Evolutionary conservation across 768 basidiomycete genomes (phyloP).

Genomic region (Serendipita sp.): DNA sequence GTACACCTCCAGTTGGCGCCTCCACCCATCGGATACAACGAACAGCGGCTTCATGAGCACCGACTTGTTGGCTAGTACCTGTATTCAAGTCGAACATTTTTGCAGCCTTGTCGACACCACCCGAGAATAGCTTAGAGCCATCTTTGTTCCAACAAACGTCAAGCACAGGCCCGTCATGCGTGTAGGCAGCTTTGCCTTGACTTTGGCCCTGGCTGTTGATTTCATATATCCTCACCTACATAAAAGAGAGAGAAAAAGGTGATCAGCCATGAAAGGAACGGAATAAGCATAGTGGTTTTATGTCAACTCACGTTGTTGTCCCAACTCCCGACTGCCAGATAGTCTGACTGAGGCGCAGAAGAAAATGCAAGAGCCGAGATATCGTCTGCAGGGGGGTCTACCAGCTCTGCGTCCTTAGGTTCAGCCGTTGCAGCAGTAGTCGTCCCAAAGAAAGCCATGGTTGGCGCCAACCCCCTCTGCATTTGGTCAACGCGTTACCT

Average conservation of each 20-base stretch:
- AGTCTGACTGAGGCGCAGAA: slow-evolving; percentile 48
- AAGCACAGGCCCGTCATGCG: slow-evolving; percentile 79
- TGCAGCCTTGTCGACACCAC: slow-evolving; percentile 90
- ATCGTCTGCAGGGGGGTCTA: slow-evolving; percentile 69
- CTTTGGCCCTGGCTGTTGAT: slow-evolving; percentile 61
- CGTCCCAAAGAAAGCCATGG: slow-evolving; percentile 14
- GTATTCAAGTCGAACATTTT: slow-evolving; percentile 82
- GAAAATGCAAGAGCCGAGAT: slow-evolving; percentile 78
- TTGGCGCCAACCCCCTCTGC: neutral
- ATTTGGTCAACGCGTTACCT: too few species aligned
- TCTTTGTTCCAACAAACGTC: slow-evolving; percentile 90
- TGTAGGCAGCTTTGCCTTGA: slow-evolving; percentile 79
- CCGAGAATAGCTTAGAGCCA: slow-evolving; percentile 79
- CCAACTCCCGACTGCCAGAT: slow-evolving; percentile 88
- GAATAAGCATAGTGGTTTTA: neutral
- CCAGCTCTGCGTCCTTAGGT: slow-evolving; percentile 60
- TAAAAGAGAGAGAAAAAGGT: slow-evolving; percentile 3
- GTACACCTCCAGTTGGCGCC: slow-evolving; percentile 51
- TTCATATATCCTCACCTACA: slow-evolving; percentile 82
- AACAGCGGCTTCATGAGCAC: slow-evolving; percentile 80
- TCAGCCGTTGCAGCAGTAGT: slow-evolving; percentile 21
- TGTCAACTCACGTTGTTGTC: slow-evolving; percentile 58
- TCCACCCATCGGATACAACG: slow-evolving; percentile 72
- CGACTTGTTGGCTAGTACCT: slow-evolving; percentile 66
- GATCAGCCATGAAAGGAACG: slow-evolving; percentile 10